Evolutionary conservation across 331 rosid species (phyloP).

Genomic region (Prunus yedoensis): DNA sequence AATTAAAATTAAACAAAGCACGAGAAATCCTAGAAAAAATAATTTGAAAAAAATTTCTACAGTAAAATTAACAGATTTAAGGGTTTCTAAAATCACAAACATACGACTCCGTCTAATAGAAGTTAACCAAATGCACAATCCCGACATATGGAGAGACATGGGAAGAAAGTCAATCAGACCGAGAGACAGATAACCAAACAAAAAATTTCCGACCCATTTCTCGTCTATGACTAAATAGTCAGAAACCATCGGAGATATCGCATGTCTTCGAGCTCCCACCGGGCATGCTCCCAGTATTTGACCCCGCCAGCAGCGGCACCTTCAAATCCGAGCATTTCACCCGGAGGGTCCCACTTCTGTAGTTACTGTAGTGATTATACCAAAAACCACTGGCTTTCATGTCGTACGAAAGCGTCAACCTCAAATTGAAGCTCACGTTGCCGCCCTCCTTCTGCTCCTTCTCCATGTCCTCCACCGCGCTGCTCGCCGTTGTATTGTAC

Average conservation of each 20-base stretch:
- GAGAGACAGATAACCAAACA: not conserved
- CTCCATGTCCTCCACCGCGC: not conserved
- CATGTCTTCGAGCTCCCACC: conserved; percentile 1
- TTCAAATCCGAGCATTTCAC: conserved; percentile 15
- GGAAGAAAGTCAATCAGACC: not conserved
- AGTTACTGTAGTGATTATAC: not conserved
- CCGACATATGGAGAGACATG: too few species aligned
- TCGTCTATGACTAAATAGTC: not conserved
- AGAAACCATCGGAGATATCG: not conserved
- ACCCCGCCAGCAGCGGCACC: not conserved
- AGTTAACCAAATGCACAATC: not conserved
- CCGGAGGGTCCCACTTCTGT: not conserved
- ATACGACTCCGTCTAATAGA: not conserved
- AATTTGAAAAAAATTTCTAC: too few species aligned
- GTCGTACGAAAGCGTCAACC: not conserved
- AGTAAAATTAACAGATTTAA: not conserved
- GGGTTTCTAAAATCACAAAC: not conserved
- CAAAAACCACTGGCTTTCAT: too few species aligned
- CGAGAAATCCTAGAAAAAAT: too few species aligned
- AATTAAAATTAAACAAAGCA: too few species aligned
- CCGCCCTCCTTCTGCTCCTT: conserved; percentile 4
- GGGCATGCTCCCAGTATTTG: not conserved
- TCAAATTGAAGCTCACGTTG: conserved; percentile 9
- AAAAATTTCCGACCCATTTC: not conserved
- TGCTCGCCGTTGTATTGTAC: not conserved